Percentiles rank a stretch among this genome's conserved stretches.
Conservation (phyloP, 495 filamentous ascomycete species). For the Penicillium goetzii region DNA sequence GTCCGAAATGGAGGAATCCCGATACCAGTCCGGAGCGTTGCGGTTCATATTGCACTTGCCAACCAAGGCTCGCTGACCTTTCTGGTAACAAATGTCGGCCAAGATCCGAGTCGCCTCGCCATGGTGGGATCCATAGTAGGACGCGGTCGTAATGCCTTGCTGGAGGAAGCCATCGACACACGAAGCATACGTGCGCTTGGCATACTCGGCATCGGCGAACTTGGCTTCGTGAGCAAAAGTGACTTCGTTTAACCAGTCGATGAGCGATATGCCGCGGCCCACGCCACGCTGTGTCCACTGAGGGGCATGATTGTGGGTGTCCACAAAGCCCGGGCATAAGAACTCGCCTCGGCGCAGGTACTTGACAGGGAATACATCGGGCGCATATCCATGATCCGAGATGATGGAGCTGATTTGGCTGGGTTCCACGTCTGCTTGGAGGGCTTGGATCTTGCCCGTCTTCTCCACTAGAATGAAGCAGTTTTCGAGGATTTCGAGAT, state of each 20-base stretch:
- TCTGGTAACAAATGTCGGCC: constrained; percentile 57
- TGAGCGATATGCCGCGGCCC: constrained; percentile 59
- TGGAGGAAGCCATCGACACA: constrained; percentile 61
- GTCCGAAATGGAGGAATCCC: constrained; percentile 50
- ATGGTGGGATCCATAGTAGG: constrained; percentile 67
- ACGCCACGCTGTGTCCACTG: constrained; percentile 65
- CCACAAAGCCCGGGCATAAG: constrained; percentile 63
- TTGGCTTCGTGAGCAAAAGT: constrained; percentile 67
- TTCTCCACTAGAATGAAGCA: constrained; percentile 48
- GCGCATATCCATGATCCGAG: constrained; percentile 34
- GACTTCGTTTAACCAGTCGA: constrained; percentile 62
- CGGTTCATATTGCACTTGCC: constrained; percentile 71
- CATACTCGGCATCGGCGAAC: constrained; percentile 57
- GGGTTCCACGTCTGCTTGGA: constrained; percentile 27
- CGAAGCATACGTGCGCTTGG: constrained; percentile 52
- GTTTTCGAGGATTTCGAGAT: constrained; percentile 53
- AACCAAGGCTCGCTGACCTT: constrained; percentile 65
- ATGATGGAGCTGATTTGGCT: constrained; percentile 29
- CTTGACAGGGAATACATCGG: constrained; percentile 40
- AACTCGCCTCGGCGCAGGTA: constrained; percentile 54
- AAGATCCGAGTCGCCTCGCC: constrained; percentile 60
- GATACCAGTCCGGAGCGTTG: constrained; percentile 62
- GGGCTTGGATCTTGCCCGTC: constrained; percentile 46
- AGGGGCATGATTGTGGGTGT: constrained; percentile 69
- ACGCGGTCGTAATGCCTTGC: constrained; percentile 68